phyloP scores from a whole-genome alignment of 352 stramenopile species.

The Phytophthora tentaculata region DNA sequence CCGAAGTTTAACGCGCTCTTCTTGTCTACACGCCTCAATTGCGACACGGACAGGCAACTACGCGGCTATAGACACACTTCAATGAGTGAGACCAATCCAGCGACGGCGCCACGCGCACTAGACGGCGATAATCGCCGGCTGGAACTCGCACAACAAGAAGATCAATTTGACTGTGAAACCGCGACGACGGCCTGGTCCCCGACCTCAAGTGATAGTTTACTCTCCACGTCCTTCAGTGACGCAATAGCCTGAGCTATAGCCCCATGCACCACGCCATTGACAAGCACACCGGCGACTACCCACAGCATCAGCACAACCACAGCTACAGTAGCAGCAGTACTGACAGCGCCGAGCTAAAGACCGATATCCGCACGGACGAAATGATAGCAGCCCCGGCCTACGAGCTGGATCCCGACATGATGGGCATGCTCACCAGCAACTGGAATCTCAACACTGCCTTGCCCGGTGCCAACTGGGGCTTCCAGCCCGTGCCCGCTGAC shows the following conservation, averaged over 20 bases:
- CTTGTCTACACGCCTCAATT: slow-evolving; percentile 14
- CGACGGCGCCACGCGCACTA: slow-evolving; percentile 24
- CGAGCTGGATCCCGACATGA: slow-evolving; percentile 43
- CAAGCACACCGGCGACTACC: neutral
- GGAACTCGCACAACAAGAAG: slow-evolving; percentile 19
- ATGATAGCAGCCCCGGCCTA: slow-evolving; percentile 17
- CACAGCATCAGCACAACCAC: neutral
- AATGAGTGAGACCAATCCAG: slow-evolving; percentile 20
- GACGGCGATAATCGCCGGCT: neutral
- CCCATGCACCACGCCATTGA: slow-evolving; percentile 15
- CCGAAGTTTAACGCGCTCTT: slow-evolving; percentile 24
- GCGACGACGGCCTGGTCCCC: slow-evolving; percentile 25
- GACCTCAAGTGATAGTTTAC: slow-evolving; percentile 22
- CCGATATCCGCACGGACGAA: slow-evolving; percentile 6
- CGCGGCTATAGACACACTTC: slow-evolving; percentile 13
- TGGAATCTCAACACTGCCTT: slow-evolving; percentile 34
- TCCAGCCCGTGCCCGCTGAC: slow-evolving; percentile 10
- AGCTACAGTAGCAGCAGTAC: neutral
- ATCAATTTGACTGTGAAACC: slow-evolving; percentile 17
- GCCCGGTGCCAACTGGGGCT: slow-evolving; percentile 21
- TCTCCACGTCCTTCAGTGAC: slow-evolving; percentile 20
- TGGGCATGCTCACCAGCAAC: slow-evolving; percentile 41
- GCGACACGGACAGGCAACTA: slow-evolving; percentile 17
- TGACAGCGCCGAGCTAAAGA: slow-evolving; percentile 10
- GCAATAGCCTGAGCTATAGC: slow-evolving; percentile 17